A percentile compares a stretch with the other conserved stretches of the same genome.
These are phyloP conservation scores for Microdochium nivale DNA, from an alignment of 2,329 filamentous ascomycete species.

Conservation along the genomic window DNA sequence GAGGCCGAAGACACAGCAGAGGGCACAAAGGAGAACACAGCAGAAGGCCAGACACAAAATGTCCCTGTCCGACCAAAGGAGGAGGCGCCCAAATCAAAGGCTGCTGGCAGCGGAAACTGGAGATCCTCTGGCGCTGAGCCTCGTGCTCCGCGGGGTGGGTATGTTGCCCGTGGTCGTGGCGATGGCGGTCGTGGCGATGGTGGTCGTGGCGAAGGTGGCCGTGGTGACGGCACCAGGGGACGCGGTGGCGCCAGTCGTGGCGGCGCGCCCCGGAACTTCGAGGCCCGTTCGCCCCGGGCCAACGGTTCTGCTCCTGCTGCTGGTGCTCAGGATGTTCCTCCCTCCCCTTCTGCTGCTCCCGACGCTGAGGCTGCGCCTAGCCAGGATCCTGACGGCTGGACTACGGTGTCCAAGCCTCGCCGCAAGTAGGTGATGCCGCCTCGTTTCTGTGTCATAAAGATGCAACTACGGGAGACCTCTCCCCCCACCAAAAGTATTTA, in stretches of 20 bases:
- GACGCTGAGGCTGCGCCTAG: constrained; percentile 24
- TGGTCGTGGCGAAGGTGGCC: constrained; percentile 24
- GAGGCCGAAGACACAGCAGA: constrained; percentile 14
- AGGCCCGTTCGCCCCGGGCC: constrained; percentile 35
- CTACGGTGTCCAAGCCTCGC: constrained; percentile 42
- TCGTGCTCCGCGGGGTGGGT: constrained; percentile 23
- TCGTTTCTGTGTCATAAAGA: no score
- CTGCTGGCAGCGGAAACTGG: constrained; percentile 53
- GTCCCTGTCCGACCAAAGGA: constrained; percentile 33
- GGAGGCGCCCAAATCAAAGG: constrained; percentile 41
- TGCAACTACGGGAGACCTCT: neutral
- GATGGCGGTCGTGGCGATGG: constrained; percentile 29
- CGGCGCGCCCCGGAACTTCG: constrained; percentile 29
- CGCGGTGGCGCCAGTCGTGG: constrained; percentile 37
- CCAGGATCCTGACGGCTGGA: constrained; percentile 55
- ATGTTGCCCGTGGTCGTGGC: constrained; percentile 20
- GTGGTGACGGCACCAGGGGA: constrained; percentile 18
- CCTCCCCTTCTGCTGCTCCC: constrained; percentile 12
- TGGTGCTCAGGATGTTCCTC: constrained; percentile 23
- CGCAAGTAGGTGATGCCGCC: constrained; percentile 13
- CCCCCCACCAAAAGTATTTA: neutral
- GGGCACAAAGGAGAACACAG: constrained; percentile 14
- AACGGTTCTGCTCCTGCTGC: constrained; percentile 33
- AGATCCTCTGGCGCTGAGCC: constrained; percentile 41
- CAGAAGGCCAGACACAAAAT: constrained; percentile 28